Evolutionary conservation across 106 monocot species (phyloP).

Genomic region (Dendrobium nobile): DNA sequence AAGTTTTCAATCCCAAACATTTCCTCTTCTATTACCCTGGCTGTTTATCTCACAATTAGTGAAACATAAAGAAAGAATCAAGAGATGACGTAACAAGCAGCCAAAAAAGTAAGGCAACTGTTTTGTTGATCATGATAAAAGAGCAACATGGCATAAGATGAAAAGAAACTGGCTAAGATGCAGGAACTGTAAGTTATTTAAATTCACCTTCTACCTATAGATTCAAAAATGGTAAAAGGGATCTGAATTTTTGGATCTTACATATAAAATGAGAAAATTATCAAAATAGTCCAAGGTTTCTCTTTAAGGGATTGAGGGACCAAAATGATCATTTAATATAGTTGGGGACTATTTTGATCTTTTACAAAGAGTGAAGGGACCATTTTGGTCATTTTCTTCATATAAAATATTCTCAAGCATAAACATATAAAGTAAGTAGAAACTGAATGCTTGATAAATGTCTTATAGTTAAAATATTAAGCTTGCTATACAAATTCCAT

Average conservation of each 20-base stretch:
- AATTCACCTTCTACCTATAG: not conserved
- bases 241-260: not conserved
- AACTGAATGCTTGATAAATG: no score
- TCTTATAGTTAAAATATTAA: no score
- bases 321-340: no score
- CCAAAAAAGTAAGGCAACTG: not conserved
- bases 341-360: no score
- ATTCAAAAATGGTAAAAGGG: not conserved
- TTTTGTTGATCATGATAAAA: not conserved
- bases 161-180: not conserved
- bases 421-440: no score
- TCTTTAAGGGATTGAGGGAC: no score
- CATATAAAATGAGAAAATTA: no score
- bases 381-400: no score
- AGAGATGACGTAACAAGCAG: not conserved
- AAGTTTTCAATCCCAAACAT: slow-evolving; percentile 83
- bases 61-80: not conserved
- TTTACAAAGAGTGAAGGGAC: no score
- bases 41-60: slow-evolving; percentile 28
- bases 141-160: no score
- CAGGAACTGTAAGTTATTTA: not conserved
- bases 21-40: slow-evolving; percentile 85
- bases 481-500: not conserved
- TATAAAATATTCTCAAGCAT: no score
- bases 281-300: no score